These are phyloP conservation scores for Pseudozyma pruni DNA, from an alignment of 1,284 basidiomycete genomes.

Conservation along the genomic window DNA sequence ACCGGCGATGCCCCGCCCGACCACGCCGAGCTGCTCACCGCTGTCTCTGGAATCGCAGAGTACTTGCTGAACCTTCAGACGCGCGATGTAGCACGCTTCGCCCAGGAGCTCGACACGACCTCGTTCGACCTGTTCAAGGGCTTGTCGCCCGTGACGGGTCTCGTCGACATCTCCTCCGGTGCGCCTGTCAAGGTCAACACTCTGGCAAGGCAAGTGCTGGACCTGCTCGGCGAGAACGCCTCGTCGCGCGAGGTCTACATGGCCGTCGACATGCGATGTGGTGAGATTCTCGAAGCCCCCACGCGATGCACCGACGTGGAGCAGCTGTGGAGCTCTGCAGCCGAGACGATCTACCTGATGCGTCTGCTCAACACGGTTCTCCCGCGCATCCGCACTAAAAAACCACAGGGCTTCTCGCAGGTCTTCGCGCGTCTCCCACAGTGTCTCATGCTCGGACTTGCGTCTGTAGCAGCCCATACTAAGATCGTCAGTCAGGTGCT, in stretches of 20 bases:
- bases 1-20: conserved; percentile 11
- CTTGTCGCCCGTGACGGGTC: conserved; percentile 44
- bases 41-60: conserved; percentile 18
- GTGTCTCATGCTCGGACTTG: conserved; percentile 33
- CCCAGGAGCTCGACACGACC: conserved; percentile 42
- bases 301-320: neutral
- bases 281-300: conserved; percentile 29
- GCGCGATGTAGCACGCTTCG: conserved; percentile 16
- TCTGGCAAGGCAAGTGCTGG: conserved; percentile 28
- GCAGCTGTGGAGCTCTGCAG: conserved; percentile 16
- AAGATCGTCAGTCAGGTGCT: conserved; percentile 5
- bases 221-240: conserved; percentile 36
- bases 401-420: conserved; percentile 50
- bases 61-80: conserved; percentile 22
- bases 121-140: conserved; percentile 55
- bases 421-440: conserved; percentile 47
- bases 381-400: conserved; percentile 58
- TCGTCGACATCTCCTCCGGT: conserved; percentile 21
- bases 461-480: conserved; percentile 3
- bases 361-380: conserved; percentile 37
- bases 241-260: conserved; percentile 59
- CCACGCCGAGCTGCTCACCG: conserved; percentile 9
- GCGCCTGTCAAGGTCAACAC: conserved; percentile 9
- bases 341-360: conserved; percentile 36
- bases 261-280: conserved; percentile 54